Base-by-base conservation (phyloP, 225 moss, liverwort and hornwort species). In the Marchantia paleacea region DNA sequence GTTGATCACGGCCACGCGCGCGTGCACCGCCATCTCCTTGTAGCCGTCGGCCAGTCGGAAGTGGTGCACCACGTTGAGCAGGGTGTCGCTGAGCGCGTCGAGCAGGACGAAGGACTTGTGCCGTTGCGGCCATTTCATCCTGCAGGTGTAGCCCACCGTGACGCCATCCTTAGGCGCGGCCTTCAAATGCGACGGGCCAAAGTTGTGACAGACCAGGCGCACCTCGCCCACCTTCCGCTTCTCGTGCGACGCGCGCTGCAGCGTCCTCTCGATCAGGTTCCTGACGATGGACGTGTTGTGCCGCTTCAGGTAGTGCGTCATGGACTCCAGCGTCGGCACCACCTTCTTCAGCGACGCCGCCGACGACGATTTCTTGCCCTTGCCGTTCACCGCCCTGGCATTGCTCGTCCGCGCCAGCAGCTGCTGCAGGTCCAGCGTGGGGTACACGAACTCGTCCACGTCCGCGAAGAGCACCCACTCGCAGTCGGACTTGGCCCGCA, bases 61-160 rank as follows among this genome's bases (percentile, higher is more conserved):
- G 77, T 91, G 91, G 82, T 91, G 91, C 19, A 91, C 86, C 9
- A 89, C 82, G 66, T 91, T 91, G 73, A 88, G 61, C 12, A 91
- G 80, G 28, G 76, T 86, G 62, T 86, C 89, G 73, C 71, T 85
- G 66, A 91, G 73, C 1, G 88, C 88, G 19, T 82, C 80, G 29
- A 84, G 64, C 13, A 76, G 68, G 16, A 89, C 19, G 30, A 89
- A 65, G 10, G 84, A 84, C 52, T 89, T 89, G 61, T 89, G 86
- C 62, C 88, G 79, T 47, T 80, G 57, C 0, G 86, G 77, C 55
- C 55, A n/a, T 8, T 65, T 69, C 82, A 80, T 77, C 14, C 88
- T 79, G 68, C 88, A 89, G 3, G 81, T 84, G 73, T 89, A 89
- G 25, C 86, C 81, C 22, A 80, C 77, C 72, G 73, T 82, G 16